These are phyloP conservation scores for Boletales sp. DNA, from an alignment of 768 basidiomycete species.

Conservation along the genomic window DNA sequence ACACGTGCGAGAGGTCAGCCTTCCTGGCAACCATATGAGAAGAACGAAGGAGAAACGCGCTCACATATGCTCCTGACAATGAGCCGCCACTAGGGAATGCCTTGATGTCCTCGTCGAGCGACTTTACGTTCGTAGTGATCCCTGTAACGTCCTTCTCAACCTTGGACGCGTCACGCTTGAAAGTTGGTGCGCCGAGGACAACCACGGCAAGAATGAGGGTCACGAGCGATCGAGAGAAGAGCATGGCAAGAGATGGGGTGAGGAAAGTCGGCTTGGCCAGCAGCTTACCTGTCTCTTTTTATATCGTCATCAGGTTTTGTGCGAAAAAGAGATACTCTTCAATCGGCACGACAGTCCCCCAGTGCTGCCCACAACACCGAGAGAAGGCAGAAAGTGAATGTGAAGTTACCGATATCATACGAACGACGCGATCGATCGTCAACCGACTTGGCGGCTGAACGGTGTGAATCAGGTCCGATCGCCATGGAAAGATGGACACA, in stretches of 20 bases:
- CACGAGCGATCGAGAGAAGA: slow-evolving; percentile 9
- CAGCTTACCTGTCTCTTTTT: too few species aligned
- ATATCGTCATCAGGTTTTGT: too few species aligned
- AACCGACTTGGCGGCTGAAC: too few species aligned
- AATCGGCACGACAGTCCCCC: too few species aligned
- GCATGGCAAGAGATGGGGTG: slow-evolving; percentile 1
- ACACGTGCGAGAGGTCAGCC: too few species aligned
- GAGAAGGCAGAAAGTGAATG: too few species aligned
- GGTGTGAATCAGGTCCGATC: too few species aligned
- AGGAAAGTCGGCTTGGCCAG: not conserved
- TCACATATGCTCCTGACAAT: accelerated
- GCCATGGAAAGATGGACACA: too few species aligned
- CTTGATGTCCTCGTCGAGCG: not conserved
- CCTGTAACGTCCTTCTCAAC: not conserved
- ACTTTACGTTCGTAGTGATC: accelerated
- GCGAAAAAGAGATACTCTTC: too few species aligned
- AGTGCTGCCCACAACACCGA: too few species aligned
- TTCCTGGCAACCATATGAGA: not conserved
- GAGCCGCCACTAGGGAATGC: not conserved
- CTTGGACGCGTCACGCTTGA: slow-evolving; percentile 1
- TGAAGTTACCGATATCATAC: too few species aligned
- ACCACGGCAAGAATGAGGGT: slow-evolving; percentile 7
- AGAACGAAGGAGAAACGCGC: not conserved
- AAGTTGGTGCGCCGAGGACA: slow-evolving; percentile 7
- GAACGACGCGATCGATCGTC: too few species aligned